phyloP scores from a whole-genome alignment of 73 alveolate genomes.

The Breviolum minutum region DNA sequence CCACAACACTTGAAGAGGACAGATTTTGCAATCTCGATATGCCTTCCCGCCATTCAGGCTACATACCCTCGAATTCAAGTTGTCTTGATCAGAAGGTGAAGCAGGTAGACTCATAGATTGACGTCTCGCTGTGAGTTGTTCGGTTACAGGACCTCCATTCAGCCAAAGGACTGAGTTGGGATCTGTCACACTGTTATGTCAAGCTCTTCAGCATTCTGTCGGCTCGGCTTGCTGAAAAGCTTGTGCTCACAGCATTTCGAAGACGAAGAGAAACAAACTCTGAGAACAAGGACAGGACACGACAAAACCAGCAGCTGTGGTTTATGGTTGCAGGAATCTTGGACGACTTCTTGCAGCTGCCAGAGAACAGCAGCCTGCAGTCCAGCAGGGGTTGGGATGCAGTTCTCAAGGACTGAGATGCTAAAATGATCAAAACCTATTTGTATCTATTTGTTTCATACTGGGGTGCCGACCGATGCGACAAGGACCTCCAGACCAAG shows the following conservation, averaged over 20 bases:
- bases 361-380: not conserved
- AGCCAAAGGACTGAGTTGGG: not conserved
- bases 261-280: not conserved
- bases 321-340: constrained; percentile 20
- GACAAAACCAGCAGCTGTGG: not conserved
- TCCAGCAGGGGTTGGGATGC: constrained; percentile 60
- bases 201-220: not conserved
- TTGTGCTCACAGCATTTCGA: not conserved
- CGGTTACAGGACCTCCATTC: not conserved
- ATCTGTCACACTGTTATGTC: not conserved
- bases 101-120: no score
- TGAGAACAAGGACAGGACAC: not conserved
- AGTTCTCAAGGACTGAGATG: constrained; percentile 5
- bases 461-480: no score
- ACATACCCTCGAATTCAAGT: no score
- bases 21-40: not conserved
- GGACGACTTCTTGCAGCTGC: constrained; percentile 43
- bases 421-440: no score
- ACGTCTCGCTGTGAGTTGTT: not conserved
- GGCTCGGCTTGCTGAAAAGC: not conserved
- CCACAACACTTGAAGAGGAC: constrained; percentile 76
- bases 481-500: constrained; percentile 58
- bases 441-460: no score
- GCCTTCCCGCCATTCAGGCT: no score
- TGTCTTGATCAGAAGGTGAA: no score